Conservation (phyloP, 2,329 filamentous ascomycete species). For the Hypomyces perniciosus region DNA sequence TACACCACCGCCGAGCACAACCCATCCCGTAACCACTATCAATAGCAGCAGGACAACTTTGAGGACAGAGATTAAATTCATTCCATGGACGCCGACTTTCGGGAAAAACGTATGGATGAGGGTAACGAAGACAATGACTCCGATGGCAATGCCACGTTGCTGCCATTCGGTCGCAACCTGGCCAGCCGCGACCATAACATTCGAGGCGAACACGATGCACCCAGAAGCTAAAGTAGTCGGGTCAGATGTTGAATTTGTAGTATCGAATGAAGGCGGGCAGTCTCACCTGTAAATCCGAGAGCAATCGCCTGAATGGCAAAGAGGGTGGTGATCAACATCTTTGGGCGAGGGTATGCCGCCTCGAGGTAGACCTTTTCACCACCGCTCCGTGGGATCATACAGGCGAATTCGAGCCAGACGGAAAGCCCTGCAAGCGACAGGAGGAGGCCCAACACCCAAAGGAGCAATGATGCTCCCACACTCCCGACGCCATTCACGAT, state of each 20-base stretch:
- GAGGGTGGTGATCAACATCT: constrained; percentile 15
- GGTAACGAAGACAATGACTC: constrained; percentile 12
- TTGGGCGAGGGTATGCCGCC: constrained; percentile 14
- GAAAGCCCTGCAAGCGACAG: constrained; percentile 12
- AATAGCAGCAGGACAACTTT: constrained; percentile 14
- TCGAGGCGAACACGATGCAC: constrained; percentile 15
- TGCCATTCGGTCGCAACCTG: constrained; percentile 13
- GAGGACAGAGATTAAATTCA: constrained; percentile 17
- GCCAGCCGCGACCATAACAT: constrained; percentile 13
- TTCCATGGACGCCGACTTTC: constrained; percentile 14
- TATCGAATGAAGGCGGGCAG: neutral
- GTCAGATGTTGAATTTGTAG: neutral
- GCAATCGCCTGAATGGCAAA: constrained; percentile 16
- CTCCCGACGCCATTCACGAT: constrained; percentile 17
- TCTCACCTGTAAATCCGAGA: constrained; percentile 14
- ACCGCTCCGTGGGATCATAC: constrained; percentile 16
- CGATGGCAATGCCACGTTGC: constrained; percentile 16
- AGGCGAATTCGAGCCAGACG: constrained; percentile 16
- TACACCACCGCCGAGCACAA: constrained; percentile 15
- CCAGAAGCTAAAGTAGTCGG: constrained; percentile 8
- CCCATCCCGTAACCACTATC: constrained; percentile 16
- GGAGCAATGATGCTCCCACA: constrained; percentile 16
- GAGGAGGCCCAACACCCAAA: constrained; percentile 17
- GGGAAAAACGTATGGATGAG: constrained; percentile 12
- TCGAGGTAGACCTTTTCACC: constrained; percentile 18